Conservation (phyloP, 208 protist species). For the Acanthamoeba royreba region DNA sequence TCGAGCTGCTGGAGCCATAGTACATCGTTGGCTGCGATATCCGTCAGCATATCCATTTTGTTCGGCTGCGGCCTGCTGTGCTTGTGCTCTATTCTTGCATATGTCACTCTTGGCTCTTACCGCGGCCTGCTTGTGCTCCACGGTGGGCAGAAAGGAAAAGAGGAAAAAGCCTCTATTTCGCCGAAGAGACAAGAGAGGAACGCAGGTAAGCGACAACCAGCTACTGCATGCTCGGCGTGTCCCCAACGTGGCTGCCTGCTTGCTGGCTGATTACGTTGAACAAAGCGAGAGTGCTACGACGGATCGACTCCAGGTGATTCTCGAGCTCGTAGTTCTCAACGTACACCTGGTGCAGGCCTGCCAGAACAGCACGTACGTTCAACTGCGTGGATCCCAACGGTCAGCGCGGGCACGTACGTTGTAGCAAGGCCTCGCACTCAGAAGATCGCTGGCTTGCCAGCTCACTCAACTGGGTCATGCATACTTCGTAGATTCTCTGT, state of each 20-base stretch:
- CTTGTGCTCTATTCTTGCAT: no score
- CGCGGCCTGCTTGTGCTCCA: no score
- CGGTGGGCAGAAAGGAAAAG: no score
- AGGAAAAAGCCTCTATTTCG: no score
- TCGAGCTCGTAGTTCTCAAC: not conserved
- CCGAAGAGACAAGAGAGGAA: not conserved
- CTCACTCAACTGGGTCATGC: not conserved
- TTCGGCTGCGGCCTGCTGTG: no score
- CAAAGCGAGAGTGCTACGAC: not conserved
- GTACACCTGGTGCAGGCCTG: not conserved
- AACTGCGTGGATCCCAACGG: not conserved
- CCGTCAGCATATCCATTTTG: not conserved
- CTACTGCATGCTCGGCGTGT: no score
- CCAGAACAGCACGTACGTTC: not conserved
- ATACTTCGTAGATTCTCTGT: conserved; percentile 7
- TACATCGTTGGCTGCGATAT: not conserved
- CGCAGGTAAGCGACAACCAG: not conserved
- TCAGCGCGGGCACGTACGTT: not conserved
- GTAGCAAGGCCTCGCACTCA: not conserved
- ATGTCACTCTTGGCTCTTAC: no score
- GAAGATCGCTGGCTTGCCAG: not conserved
- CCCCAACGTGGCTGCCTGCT: no score
- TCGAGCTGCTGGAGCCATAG: not conserved
- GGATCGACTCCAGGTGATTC: not conserved
- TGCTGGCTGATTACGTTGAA: conserved; percentile 2